phyloP scores from a whole-genome alignment of 225 moss, liverwort and hornwort species.

The Pseudisothecium myosuroides region DNA sequence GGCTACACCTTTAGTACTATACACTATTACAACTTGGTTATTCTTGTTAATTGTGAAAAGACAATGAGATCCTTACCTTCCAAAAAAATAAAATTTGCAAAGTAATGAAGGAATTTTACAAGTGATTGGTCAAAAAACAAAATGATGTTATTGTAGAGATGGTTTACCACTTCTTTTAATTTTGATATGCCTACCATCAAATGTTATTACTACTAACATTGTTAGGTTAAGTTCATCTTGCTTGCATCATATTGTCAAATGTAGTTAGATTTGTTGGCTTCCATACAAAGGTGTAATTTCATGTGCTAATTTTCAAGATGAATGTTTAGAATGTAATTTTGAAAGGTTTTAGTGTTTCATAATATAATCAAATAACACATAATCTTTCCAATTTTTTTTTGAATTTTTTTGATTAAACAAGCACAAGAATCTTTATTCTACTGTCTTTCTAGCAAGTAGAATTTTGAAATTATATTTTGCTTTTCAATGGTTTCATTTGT shows the following conservation, averaged over 20 bases:
- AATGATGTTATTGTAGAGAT: neutral
- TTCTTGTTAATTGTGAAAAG: neutral
- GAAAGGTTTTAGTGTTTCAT: neutral
- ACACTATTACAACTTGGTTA: neutral
- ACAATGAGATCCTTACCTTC: neutral
- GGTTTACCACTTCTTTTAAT: neutral
- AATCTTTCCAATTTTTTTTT: neutral
- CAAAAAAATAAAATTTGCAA: too few species aligned
- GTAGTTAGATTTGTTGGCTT: too few species aligned
- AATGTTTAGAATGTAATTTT: neutral
- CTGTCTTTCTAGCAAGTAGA: neutral
- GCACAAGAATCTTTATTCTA: neutral
- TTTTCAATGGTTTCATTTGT: neutral
- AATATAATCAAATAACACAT: neutral
- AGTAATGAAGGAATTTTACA: neutral
- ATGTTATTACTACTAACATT: neutral
- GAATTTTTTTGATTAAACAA: neutral
- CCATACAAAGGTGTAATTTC: too few species aligned
- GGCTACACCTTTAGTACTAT: neutral
- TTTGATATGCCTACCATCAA: neutral
- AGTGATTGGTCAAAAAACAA: neutral
- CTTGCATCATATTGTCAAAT: too few species aligned
- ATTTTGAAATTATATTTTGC: too few species aligned
- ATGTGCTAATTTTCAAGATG: too few species aligned
- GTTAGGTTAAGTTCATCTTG: too few species aligned